Base-by-base conservation (phyloP, 2,329 filamentous ascomycete species). In the Claviceps purpurea region DNA sequence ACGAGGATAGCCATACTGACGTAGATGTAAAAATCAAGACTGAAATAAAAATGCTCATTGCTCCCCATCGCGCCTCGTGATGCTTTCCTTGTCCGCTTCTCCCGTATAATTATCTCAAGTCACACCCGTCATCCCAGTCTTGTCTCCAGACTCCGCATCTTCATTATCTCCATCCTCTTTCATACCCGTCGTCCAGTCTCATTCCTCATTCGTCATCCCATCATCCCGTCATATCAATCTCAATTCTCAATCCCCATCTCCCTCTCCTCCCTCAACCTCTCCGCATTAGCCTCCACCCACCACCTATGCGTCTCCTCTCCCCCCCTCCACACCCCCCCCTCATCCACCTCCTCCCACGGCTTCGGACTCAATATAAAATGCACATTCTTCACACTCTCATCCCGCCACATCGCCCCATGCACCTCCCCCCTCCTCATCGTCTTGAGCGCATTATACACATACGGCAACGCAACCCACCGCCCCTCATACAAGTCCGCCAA, bases 381-480 rank as follows among this genome's bases (percentile, higher is more conserved):
- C 5, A 83, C 63, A 57, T 80, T 81, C 68, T 79, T 81, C 49
- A 82, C 76, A 42, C 66, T 61, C 18, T 74, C 74, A 57, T 83
- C 79, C 11, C 68, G 64, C 79, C 79, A 83, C 52, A 83, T 77
- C 52, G 65, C 60, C 30, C 65, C 63, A 59, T 83, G 79, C 34
- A 81, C 77, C 13, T 68, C 70, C 16, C 68, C 59, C 68, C 72
- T 72, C 16, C 76, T 66, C 68, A 82, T 55, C 16, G 79, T 81
- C 72, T 82, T 82, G 55, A 83, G 71, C 10, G 77, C 79, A 57
- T 83, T 83, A 63, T 82, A 82, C 14, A 74, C 66, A 58, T 82
- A 82, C 1, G 78, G 77, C 58, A 83, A 67, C 5, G 75, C 62
- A 13, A 77, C 73, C 79, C 79, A 83, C 38, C 76, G 69, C 38